Evolutionary conservation across 768 basidiomycete species (phyloP).

Genomic region (Cyclocybe aegerita): DNA sequence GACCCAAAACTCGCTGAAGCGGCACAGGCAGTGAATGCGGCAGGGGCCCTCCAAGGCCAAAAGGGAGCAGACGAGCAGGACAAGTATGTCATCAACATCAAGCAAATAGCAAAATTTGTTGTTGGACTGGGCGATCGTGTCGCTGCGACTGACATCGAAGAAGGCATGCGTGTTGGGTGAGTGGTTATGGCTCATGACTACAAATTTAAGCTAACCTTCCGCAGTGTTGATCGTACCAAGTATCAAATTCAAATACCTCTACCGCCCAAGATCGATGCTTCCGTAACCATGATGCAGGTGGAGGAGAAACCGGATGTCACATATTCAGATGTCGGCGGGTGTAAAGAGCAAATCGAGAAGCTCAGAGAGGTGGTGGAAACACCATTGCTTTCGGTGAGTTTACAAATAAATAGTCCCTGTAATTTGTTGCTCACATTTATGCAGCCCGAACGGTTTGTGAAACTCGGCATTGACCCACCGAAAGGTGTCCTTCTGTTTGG

Average conservation of each 20-base stretch:
- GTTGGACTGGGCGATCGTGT: slow-evolving; percentile 96
- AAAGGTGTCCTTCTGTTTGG: slow-evolving; percentile 97
- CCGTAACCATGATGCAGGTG: slow-evolving; percentile 99
- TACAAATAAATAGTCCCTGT: background rate
- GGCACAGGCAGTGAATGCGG: slow-evolving; percentile 76
- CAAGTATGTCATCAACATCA: slow-evolving; percentile 99
- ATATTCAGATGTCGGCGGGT: slow-evolving; percentile 96
- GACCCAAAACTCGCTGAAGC: slow-evolving; percentile 75
- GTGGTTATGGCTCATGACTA: slow-evolving; percentile 25
- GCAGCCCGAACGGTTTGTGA: slow-evolving; percentile 98
- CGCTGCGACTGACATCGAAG: slow-evolving; percentile 97
- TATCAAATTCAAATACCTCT: slow-evolving; percentile 99
- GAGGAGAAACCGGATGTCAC: slow-evolving; percentile 99
- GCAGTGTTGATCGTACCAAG: slow-evolving; percentile 90
- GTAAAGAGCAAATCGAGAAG: slow-evolving; percentile 99
- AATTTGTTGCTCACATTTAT: slow-evolving; percentile 13
- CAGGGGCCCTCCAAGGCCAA: slow-evolving; percentile 78
- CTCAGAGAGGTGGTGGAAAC: slow-evolving; percentile 97
- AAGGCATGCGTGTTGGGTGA: slow-evolving; percentile 99
- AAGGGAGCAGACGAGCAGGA: slow-evolving; percentile 99
- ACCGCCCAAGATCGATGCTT: slow-evolving; percentile 98
- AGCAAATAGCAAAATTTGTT: slow-evolving; percentile 99
- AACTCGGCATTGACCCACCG: slow-evolving; percentile 97
- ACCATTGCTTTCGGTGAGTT: slow-evolving; percentile 84
- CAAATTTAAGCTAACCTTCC: slow-evolving; percentile 6